Evolutionary conservation across 805 yeast genomes (phyloP).

Genomic region (Nakazawaea ishiwadae): DNA sequence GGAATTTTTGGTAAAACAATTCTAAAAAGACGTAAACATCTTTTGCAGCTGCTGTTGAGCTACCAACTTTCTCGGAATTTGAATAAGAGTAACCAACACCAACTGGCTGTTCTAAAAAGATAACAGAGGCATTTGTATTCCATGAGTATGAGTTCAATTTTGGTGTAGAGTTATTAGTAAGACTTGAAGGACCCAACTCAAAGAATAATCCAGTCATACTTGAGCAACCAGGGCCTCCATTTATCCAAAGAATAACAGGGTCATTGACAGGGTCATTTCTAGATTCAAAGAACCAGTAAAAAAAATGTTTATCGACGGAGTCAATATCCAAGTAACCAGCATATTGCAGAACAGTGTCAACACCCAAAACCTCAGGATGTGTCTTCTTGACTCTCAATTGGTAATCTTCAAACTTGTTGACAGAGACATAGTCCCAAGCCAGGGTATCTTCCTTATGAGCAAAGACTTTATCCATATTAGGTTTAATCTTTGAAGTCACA

Average conservation of each 20-base stretch:
- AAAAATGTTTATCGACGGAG: constrained; percentile 84
- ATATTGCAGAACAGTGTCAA: constrained; percentile 79
- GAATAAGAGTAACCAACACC: constrained; percentile 79
- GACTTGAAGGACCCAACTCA: constrained; percentile 79
- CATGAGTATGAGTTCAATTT: constrained; percentile 72
- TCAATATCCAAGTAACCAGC: constrained; percentile 79
- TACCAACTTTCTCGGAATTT: constrained; percentile 51
- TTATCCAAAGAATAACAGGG: constrained; percentile 84
- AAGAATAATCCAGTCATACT: constrained; percentile 83
- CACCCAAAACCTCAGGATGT: constrained; percentile 63
- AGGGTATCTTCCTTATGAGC: not conserved
- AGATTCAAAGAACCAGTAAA: constrained; percentile 79
- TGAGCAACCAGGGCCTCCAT: constrained; percentile 95
- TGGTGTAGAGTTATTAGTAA: constrained; percentile 58
- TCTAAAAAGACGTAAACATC: constrained; percentile 79
- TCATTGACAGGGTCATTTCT: constrained; percentile 84
- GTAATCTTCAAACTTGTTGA: constrained; percentile 33
- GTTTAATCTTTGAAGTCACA: not conserved
- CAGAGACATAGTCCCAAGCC: constrained; percentile 7
- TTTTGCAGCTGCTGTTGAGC: constrained; percentile 77
- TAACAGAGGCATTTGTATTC: constrained; percentile 81
- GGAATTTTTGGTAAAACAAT: constrained; percentile 73
- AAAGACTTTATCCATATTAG: constrained; percentile 1
- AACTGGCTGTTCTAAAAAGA: constrained; percentile 86
- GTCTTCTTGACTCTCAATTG: constrained; percentile 56